Evolutionary conservation across 1,284 basidiomycete species (phyloP).

Genomic region (Lignosus rhinocerotis): DNA sequence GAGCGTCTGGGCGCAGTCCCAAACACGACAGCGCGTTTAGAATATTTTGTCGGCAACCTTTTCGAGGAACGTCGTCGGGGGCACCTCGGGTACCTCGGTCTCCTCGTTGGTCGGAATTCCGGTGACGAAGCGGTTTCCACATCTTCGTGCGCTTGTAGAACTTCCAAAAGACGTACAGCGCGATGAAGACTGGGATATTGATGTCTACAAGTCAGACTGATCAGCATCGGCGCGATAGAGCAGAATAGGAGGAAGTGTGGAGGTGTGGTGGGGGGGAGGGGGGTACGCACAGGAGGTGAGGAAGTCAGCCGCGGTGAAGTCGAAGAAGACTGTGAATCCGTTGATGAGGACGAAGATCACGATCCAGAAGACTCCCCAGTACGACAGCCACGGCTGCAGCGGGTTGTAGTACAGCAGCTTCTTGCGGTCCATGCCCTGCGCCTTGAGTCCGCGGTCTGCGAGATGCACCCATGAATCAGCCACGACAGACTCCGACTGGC

Average conservation of each 20-base stretch:
- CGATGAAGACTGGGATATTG: conserved; percentile 78
- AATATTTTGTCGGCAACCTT: conserved; percentile 41
- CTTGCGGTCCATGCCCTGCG: conserved; percentile 68
- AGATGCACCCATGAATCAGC: too few relatives aligned
- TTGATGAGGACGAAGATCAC: conserved; percentile 72
- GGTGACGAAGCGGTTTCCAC: conserved; percentile 52
- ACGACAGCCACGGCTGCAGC: conserved; percentile 72
- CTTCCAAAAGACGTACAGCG: conserved; percentile 71
- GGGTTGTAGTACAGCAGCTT: conserved; percentile 65
- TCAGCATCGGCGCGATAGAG: background rate
- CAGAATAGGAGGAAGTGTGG: background rate
- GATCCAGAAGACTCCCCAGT: conserved; percentile 57
- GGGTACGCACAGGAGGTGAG: conserved; percentile 53
- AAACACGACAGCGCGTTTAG: conserved; percentile 22
- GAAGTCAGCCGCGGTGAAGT: conserved; percentile 37
- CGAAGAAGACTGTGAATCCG: conserved; percentile 28
- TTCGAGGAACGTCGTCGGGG: conserved; percentile 37
- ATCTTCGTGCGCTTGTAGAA: conserved; percentile 62
- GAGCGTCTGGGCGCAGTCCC: too few relatives aligned
- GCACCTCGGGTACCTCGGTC: conserved; percentile 45
- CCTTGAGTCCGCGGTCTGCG: conserved; percentile 57
- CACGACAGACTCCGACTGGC: too few relatives aligned
- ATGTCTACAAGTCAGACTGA: conserved; percentile 29
- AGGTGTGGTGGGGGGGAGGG: background rate
- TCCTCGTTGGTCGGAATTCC: conserved; percentile 52